Evolutionary conservation across 805 yeast genomes (phyloP).

Genomic region (Allodekkera sacchari): DNA sequence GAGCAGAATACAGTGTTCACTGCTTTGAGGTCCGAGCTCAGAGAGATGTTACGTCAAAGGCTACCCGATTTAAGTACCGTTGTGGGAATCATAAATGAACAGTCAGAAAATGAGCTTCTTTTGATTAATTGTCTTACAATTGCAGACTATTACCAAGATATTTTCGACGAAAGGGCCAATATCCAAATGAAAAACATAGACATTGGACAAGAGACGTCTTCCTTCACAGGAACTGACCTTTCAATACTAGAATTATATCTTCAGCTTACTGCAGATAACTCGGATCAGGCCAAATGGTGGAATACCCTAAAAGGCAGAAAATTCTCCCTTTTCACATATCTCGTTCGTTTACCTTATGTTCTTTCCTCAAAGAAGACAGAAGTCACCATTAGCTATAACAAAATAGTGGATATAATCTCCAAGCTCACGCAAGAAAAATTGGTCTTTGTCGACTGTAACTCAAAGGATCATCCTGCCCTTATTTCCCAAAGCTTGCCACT

Average conservation of each 20-base stretch:
- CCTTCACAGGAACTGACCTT: constrained; percentile 45
- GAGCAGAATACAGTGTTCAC: constrained; percentile 10
- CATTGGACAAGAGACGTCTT: constrained; percentile 19
- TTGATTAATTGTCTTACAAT: constrained; percentile 39
- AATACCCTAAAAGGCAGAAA: constrained; percentile 34
- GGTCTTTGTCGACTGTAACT: constrained; percentile 37
- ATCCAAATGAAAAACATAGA: constrained; percentile 12
- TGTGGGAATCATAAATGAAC: constrained; percentile 34
- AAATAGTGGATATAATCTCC: constrained; percentile 41
- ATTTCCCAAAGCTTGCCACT: constrained; percentile 51
- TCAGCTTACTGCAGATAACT: constrained; percentile 45
- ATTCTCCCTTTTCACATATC: constrained; percentile 58
- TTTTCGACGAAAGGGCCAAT: constrained; percentile 12
- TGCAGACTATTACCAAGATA: constrained; percentile 16
- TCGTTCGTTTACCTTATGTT: constrained; percentile 41
- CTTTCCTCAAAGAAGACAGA: constrained; percentile 9
- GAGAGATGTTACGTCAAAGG: constrained; percentile 15
- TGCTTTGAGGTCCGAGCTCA: constrained; percentile 13
- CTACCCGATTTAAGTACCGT: constrained; percentile 47
- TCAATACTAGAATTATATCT: constrained; percentile 51
- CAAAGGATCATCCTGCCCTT: constrained; percentile 20
- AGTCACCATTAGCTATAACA: constrained; percentile 18
- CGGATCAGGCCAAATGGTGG: constrained; percentile 68
- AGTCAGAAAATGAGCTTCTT: constrained; percentile 31
- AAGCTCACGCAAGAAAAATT: constrained; percentile 43